Conservation (phyloP, 768 basidiomycete genomes). For the Multifurca ochricompacta region DNA sequence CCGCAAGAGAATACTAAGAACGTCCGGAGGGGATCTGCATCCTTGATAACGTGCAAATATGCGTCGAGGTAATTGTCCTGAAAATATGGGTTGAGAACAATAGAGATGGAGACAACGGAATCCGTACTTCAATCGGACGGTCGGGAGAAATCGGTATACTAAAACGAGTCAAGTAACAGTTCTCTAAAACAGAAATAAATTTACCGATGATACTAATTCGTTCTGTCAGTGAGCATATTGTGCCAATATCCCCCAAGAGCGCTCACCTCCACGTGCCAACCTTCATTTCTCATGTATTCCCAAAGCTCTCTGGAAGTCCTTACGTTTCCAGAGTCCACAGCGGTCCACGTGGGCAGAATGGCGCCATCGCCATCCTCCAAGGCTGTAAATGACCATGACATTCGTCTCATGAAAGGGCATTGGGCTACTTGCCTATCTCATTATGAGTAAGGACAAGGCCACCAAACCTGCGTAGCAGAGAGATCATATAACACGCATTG, state of each 20-base stretch:
- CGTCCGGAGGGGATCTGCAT: conserved; percentile 71
- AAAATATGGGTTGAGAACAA: not conserved
- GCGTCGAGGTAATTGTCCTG: conserved; percentile 95
- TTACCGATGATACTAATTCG: conserved; percentile 64
- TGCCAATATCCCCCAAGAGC: too few relatives aligned
- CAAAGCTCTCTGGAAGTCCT: conserved; percentile 83
- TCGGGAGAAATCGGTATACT: conserved; percentile 95
- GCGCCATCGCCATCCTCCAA: conserved; percentile 64
- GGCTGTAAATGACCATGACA: conserved; percentile 26
- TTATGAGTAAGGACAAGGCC: conserved; percentile 91
- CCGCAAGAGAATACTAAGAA: conserved; percentile 93
- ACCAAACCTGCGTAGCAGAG: conserved; percentile 52
- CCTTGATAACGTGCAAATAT: conserved; percentile 74
- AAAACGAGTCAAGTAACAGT: conserved; percentile 1
- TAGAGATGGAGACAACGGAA: not conserved
- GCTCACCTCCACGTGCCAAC: conserved; percentile 88
- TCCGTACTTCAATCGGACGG: conserved; percentile 73
- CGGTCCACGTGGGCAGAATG: conserved; percentile 89
- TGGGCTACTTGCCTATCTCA: conserved; percentile 57
- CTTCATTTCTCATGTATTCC: conserved; percentile 66
- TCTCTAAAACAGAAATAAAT: conserved; percentile 18
- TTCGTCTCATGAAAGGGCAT: not conserved
- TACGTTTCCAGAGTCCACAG: conserved; percentile 77
- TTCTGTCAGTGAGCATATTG: not conserved
- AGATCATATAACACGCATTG: not conserved